Evolutionary conservation across 192 early-diverging fungal genomes (phyloP), one percentile per base, ranked within the genome.

Genomic region (Coemansia sp.): DNA sequence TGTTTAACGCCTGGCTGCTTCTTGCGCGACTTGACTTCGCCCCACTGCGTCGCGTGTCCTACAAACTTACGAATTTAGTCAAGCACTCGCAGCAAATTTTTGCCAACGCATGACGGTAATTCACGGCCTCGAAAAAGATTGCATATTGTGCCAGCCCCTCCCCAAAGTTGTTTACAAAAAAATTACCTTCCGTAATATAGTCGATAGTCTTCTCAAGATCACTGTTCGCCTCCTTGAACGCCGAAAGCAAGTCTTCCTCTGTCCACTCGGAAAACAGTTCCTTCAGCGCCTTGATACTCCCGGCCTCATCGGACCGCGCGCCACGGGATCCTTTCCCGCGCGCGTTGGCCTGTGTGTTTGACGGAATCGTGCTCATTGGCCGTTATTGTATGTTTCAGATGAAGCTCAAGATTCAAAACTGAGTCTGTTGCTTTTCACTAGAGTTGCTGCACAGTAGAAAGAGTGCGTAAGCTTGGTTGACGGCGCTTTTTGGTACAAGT

Each of bases 31-130:
- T 91, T 91, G 67, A 94, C 93, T 75, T 95, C 88, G 26, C 89
- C 90, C 91, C 93, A 96, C 67, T 93, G 89, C 54, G 79, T 79
- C 17, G 86, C 87, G 67, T 85, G 86, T 55, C 93, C 93, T 92
- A 81, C 64, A 49, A 46, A 26, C 47, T 14, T 14, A 2, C 2
- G 14, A 12, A 48, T 26, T 26, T 26, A 26, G 26, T 26, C 26
- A 26, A 26, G 3, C 26, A 26, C 26, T 26, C 47, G 17, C 7
- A 4, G 9, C 4, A 55, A 36, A 17, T 9, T 36, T 55, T 34
- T 42, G 9, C 40, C 40, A 2, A 15, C 40, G 23, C 26, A 2
- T 26, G 26, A 26, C 26, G 26, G 26, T 26, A 26, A 26, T 26
- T 26, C 26, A 3, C 26, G 26, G 26, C 26, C 26, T 5, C 3